These are phyloP conservation scores for Alternaria gansuensis DNA, from an alignment of 2,329 filamentous ascomycete species.

Conservation along the genomic window DNA sequence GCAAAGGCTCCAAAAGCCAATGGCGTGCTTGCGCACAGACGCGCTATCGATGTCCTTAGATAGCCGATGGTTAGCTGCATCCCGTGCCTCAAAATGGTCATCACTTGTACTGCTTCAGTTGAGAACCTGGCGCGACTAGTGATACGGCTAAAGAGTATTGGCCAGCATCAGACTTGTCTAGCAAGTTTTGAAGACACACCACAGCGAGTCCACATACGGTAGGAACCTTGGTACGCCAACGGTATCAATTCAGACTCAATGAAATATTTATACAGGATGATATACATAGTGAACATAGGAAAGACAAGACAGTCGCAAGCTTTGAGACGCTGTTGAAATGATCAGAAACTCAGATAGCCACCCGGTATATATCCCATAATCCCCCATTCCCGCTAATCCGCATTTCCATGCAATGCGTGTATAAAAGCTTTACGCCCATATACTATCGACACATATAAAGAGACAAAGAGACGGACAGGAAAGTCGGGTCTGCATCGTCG, in stretches of 20 bases:
- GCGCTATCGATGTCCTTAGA: conserved; percentile 20
- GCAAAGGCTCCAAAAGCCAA: conserved; percentile 20
- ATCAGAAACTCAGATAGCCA: conserved; percentile 15
- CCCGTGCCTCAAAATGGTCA: conserved; percentile 26
- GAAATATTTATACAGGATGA: not conserved
- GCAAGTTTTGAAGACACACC: not conserved
- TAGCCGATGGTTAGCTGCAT: conserved; percentile 27
- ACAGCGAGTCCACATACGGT: not conserved
- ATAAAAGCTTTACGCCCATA: conserved; percentile 3
- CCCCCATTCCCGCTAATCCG: conserved; percentile 4
- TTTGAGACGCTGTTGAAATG: not conserved
- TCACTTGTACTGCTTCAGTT: conserved; percentile 16
- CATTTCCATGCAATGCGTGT: conserved; percentile 11
- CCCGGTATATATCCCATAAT: conserved; percentile 17
- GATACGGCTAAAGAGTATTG: not conserved
- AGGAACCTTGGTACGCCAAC: not conserved
- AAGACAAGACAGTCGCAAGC: not conserved
- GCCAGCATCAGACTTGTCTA: not conserved
- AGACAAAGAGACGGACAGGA: conserved; percentile 6
- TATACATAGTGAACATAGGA: not conserved
- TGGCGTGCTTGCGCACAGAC: conserved; percentile 39
- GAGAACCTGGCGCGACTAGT: not conserved
- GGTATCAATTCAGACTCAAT: not conserved
- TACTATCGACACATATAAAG: conserved; percentile 6
- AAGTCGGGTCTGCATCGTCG: not conserved